phyloP scores from a whole-genome alignment of 345 rosid genomes.

The Acer campestre region DNA sequence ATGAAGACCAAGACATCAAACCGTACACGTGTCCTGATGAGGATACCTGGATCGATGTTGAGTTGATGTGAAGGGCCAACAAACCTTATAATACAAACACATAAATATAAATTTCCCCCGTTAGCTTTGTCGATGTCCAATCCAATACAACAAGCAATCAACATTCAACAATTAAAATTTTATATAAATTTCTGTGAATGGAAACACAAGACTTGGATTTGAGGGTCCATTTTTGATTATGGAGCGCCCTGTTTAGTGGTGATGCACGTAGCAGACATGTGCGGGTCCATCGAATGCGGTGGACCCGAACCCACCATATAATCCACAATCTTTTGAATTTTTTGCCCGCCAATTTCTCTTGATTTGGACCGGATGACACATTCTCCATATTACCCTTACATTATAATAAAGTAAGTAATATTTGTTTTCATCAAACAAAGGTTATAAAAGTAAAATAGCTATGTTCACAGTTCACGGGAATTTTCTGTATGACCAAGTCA shows the following conservation, averaged over 20 bases:
- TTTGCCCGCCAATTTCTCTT: constrained; percentile 31
- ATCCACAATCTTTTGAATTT: constrained; percentile 22
- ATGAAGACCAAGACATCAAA: not conserved
- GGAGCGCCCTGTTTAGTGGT: no score
- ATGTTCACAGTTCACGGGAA: constrained; percentile 11
- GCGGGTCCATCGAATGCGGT: constrained; percentile 16
- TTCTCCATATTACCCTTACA: constrained; percentile 8
- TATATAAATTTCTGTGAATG: not conserved
- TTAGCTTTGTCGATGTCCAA: not conserved
- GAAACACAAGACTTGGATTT: constrained; percentile 24
- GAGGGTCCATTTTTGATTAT: not conserved
- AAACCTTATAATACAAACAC: no score
- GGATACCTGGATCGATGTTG: not conserved
- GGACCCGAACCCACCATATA: constrained; percentile 7
- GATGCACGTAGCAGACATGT: not conserved
- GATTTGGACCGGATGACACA: not conserved
- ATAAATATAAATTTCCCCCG: no score
- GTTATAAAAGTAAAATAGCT: not conserved
- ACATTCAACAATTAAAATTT: not conserved
- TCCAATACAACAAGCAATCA: not conserved
- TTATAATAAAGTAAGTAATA: not conserved
- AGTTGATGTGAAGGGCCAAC: no score
- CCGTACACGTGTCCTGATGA: constrained; percentile 15
- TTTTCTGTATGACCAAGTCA: not conserved
- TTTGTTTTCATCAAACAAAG: not conserved